Percentiles rank a stretch among this genome's conserved stretches.
These are phyloP conservation scores for Eimeria nieschulzi DNA, from an alignment of 169 alveolate species.

Conservation along the genomic window DNA sequence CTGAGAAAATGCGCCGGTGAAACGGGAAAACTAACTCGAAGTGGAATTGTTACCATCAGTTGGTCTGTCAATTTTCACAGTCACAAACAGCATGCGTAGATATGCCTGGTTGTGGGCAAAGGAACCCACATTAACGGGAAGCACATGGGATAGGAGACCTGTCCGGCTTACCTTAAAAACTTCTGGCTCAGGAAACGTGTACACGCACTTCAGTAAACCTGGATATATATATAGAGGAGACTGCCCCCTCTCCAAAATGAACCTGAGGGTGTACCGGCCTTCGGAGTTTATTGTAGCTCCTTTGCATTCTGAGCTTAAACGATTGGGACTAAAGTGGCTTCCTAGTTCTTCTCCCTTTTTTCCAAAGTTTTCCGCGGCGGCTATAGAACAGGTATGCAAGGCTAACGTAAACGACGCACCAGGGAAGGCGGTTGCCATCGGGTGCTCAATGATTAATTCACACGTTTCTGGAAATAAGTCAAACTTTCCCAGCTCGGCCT, in stretches of 20 bases:
- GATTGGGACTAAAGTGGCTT: neutral
- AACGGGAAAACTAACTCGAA: neutral
- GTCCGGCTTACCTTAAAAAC: slow-evolving; percentile 8
- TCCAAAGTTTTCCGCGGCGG: slow-evolving; percentile 19
- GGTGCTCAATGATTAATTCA: slow-evolving; percentile 44
- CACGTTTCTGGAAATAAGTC: slow-evolving; percentile 41
- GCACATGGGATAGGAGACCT: no score
- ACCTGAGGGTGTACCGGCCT: slow-evolving; percentile 33
- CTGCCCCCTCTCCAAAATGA: neutral
- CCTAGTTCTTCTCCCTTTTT: slow-evolving; percentile 38
- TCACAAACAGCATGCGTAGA: no score
- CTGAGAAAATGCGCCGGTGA: neutral
- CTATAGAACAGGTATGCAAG: slow-evolving; percentile 9
- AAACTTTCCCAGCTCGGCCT: slow-evolving; percentile 32
- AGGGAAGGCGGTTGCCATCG: slow-evolving; percentile 61
- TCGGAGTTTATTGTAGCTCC: slow-evolving; percentile 15
- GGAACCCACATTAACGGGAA: no score
- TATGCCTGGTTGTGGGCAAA: no score
- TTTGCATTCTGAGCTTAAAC: neutral
- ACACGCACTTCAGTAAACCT: slow-evolving; percentile 1
- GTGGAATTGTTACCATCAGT: no score
- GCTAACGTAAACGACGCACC: slow-evolving; percentile 32
- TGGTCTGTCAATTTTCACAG: no score
- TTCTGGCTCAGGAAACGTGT: slow-evolving; percentile 21
- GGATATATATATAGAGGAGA: slow-evolving; percentile 19